Evolutionary conservation across 2,329 filamentous ascomycete species (phyloP), one percentile per base, ranked within the genome.

Genomic region (Clonostachys chloroleuca): DNA sequence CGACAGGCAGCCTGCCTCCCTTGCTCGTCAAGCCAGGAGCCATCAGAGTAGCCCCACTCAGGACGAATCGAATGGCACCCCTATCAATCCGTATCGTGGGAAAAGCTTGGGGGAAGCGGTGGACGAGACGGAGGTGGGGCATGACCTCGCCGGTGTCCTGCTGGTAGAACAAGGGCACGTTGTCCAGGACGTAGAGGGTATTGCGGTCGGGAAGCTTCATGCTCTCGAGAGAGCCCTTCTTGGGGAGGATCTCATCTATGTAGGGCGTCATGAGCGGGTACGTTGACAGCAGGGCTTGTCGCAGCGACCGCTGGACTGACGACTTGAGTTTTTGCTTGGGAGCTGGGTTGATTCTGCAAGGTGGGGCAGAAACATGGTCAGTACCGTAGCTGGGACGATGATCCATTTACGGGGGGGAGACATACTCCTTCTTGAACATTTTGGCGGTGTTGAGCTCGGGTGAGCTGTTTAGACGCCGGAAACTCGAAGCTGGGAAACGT

Each of bases 281-380:
- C 46, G 87, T 87, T 49, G 89, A 78, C 54, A 94, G 75, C 55
- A 97, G 81, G 61, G 89, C 89, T 60, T 85, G 78, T 57, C 94
- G 89, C 59, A 99, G 85, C 54, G 76, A 81, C 61, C 94, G 89
- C 74, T 96, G 92, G 48, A 90, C 89, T 20, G 91, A 96, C 54
- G 92, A 96, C 74, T 97, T 99, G 69, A 97, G 89, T 77, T 97
- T 97, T 58, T 91, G 90, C 73, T 94, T 95, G 48, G 89, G 85
- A 55, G 87, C 83, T 24, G 86, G 73, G 59, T 83, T 74, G 65
- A 96, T 84, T 56, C 88, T 92, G 60, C 35, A 35, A n/a, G 49
- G 17, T 34, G 18, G 34, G 20, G 42, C 12, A 17, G 9, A 18
- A 30, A 16, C 14, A 37, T 33, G 45, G 54, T 62, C 55, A 59